A percentile compares a stretch with the other conserved stretches of the same genome.
Evolutionary conservation across 1,284 basidiomycete species (phyloP).

Genomic region (Heliocybe sulcata): DNA sequence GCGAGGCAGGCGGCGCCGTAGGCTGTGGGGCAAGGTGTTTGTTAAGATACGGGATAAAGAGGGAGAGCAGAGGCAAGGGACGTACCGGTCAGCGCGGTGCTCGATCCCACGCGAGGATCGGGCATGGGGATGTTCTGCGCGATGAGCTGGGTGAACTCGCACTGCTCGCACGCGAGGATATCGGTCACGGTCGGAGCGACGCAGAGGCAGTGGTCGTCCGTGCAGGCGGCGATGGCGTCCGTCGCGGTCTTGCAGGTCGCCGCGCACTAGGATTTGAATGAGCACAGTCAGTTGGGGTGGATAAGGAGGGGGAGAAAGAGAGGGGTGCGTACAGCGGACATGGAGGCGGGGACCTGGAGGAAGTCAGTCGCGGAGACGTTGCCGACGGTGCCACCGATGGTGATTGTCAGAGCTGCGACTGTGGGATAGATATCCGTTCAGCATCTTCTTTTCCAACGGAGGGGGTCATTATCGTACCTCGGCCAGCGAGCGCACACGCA

Average conservation of each 20-base stretch:
- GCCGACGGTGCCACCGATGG: conserved; percentile 26
- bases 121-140: conserved; percentile 35
- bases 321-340: conserved; percentile 24
- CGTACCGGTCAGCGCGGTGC: conserved; percentile 43
- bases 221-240: conserved; percentile 24
- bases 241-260: conserved; percentile 29
- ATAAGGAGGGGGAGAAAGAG: not conserved
- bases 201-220: conserved; percentile 48
- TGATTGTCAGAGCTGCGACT: conserved; percentile 46
- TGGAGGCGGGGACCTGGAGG: conserved; percentile 31
- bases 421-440: not conserved
- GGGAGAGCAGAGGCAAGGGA: conserved; percentile 5
- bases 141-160: conserved; percentile 53
- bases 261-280: conserved; percentile 31
- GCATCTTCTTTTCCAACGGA: not conserved
- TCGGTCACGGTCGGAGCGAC: conserved; percentile 24
- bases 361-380: conserved; percentile 37
- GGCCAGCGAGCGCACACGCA: conserved; percentile 39
- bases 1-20: conserved; percentile 38
- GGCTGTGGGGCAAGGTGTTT: conserved; percentile 15
- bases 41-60: not conserved
- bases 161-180: conserved; percentile 51
- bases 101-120: conserved; percentile 49
- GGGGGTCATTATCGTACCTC: conserved; percentile 30
- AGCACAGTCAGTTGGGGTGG: not conserved